Conservation (phyloP, 108 stramenopile species). For the Nitzschia inconspicua region DNA sequence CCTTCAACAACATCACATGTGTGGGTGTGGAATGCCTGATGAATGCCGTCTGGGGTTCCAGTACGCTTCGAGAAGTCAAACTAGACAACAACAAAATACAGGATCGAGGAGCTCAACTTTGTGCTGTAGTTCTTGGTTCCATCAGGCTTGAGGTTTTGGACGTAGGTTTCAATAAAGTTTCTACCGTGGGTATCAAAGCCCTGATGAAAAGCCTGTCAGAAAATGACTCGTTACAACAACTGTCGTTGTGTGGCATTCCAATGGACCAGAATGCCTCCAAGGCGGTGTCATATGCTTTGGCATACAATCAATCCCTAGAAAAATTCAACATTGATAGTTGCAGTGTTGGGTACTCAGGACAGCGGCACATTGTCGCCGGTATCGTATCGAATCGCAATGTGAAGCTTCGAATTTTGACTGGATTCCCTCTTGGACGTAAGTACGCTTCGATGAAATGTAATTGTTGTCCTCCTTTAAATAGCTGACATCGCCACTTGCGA, state of each 20-base stretch:
- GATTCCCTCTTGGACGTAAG: constrained; percentile 77
- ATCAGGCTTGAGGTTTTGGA: constrained; percentile 67
- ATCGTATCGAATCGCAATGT: constrained; percentile 72
- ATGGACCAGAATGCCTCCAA: constrained; percentile 81
- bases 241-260: constrained; percentile 64
- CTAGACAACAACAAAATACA: constrained; percentile 79
- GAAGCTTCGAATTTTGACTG: constrained; percentile 57
- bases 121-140: constrained; percentile 73
- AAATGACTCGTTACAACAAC: constrained; percentile 43
- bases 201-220: constrained; percentile 83
- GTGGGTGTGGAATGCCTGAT: constrained; percentile 79
- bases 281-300: constrained; percentile 77
- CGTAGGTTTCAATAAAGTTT: constrained; percentile 73
- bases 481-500: not conserved
- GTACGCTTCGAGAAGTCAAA: constrained; percentile 60
- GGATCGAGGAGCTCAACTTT: constrained; percentile 82
- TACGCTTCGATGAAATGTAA: constrained; percentile 2
- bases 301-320: constrained; percentile 70
- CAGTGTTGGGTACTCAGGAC: constrained; percentile 72
- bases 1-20: constrained; percentile 73
- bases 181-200: constrained; percentile 78
- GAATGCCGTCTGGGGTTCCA: constrained; percentile 85
- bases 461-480: not conserved
- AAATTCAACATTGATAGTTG: constrained; percentile 70
- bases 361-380: constrained; percentile 81